Conservation (phyloP, 345 rosid species). For the Ceriops zippeliana region DNA sequence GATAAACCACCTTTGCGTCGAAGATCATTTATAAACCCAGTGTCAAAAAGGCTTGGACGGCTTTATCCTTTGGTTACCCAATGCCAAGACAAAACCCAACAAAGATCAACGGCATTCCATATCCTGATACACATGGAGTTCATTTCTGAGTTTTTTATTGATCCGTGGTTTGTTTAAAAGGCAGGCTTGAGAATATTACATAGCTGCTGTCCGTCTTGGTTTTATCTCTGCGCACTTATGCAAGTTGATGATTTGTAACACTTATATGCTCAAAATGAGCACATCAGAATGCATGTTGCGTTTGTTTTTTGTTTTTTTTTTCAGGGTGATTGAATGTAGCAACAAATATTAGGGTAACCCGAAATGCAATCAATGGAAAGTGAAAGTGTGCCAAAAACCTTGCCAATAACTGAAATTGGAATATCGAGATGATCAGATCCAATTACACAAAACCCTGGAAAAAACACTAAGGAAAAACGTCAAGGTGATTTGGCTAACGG, state of each 20-base stretch:
- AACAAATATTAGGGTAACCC: too few species aligned
- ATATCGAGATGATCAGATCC: too few species aligned
- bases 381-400: too few species aligned
- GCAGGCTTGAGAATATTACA: slow-evolving; percentile 12
- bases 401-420: too few species aligned
- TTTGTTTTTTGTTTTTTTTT: too few species aligned
- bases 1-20: slow-evolving; percentile 77
- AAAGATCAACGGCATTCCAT: slow-evolving; percentile 83
- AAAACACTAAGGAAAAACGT: too few species aligned
- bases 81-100: slow-evolving; percentile 50
- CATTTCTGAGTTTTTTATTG: neutral
- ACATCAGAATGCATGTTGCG: too few species aligned
- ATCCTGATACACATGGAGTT: slow-evolving; percentile 42
- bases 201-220: slow-evolving; percentile 4
- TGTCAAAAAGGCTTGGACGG: slow-evolving; percentile 72
- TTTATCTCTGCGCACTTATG: slow-evolving; percentile 7
- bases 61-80: slow-evolving; percentile 56
- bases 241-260: neutral
- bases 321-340: too few species aligned
- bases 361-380: too few species aligned
- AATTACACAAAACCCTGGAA: too few species aligned
- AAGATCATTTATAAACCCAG: slow-evolving; percentile 70
- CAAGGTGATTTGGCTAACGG: too few species aligned
- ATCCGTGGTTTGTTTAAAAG: slow-evolving; percentile 17
- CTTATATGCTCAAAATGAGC: too few species aligned